A percentile compares a stretch with the other conserved stretches of the same genome.
Evolutionary conservation across 1,284 basidiomycete genomes (phyloP).

Genomic region (Papiliotrema flavescens): DNA sequence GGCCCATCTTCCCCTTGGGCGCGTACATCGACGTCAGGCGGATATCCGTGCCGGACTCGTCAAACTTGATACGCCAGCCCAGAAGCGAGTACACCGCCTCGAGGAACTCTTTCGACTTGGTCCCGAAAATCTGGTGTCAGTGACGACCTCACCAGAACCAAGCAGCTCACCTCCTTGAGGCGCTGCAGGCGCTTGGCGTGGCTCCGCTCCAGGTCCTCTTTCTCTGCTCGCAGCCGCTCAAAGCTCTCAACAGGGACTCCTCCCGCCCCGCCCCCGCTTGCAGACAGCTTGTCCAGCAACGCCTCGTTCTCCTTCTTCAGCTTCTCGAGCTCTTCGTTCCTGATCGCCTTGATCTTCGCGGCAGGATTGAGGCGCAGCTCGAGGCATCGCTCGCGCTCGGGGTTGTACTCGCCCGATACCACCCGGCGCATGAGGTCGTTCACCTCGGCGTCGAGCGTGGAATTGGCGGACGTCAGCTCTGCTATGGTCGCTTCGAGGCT

Average conservation of each 20-base stretch:
- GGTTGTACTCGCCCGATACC: constrained; percentile 54
- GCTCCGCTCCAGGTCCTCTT: constrained; percentile 48
- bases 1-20: constrained; percentile 51
- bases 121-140: constrained; percentile 47
- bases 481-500: constrained; percentile 30
- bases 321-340: constrained; percentile 51
- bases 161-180: constrained; percentile 50
- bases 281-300: constrained; percentile 38
- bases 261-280: constrained; percentile 15
- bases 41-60: constrained; percentile 54
- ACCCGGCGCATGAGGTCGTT: constrained; percentile 51
- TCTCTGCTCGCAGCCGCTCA: constrained; percentile 49
- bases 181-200: constrained; percentile 53
- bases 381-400: constrained; percentile 49
- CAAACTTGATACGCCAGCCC: constrained; percentile 56
- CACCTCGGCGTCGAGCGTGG: constrained; percentile 50
- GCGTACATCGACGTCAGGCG: constrained; percentile 57
- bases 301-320: constrained; percentile 53
- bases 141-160: too few species aligned
- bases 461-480: constrained; percentile 48
- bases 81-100: constrained; percentile 55
- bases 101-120: constrained; percentile 55
- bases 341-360: constrained; percentile 50
- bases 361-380: constrained; percentile 53
- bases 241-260: constrained; percentile 51